phyloP scores from a whole-genome alignment of 192 early-diverging fungal genomes.

The Powellomyces hirtus region DNA sequence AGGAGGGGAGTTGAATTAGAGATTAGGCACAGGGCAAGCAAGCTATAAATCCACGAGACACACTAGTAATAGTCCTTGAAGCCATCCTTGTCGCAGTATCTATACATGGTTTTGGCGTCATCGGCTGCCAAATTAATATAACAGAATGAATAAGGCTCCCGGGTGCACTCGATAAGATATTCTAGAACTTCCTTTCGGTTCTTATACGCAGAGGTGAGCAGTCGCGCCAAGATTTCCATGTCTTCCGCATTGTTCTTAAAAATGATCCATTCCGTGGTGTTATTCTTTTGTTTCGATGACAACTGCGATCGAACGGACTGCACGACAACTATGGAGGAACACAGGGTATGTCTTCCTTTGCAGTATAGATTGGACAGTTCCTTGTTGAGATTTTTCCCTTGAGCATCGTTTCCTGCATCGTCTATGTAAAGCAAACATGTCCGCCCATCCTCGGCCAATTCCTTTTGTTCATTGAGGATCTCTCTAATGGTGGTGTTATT shows the following conservation, averaged over 20 bases:
- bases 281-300: constrained; percentile 6
- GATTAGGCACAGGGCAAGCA: too few relatives aligned
- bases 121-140: neutral
- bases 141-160: constrained; percentile 9
- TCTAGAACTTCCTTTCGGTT: constrained; percentile 3
- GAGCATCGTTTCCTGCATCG: constrained; percentile 19
- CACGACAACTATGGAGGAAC: constrained; percentile 10
- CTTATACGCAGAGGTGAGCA: neutral
- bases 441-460: neutral
- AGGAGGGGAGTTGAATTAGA: too few relatives aligned
- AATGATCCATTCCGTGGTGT: constrained; percentile 18
- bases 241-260: constrained; percentile 9
- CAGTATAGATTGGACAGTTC: constrained; percentile 13
- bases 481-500: constrained; percentile 4
- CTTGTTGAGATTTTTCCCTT: constrained; percentile 12
- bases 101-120: neutral
- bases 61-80: constrained; percentile 2
- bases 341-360: constrained; percentile 4
- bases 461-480: constrained; percentile 15
- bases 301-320: constrained; percentile 10
- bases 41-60: too few relatives aligned
- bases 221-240: constrained; percentile 3
- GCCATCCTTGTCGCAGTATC: neutral
- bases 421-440: constrained; percentile 16
- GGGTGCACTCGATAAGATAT: constrained; percentile 12